Evolutionary conservation across 1,284 basidiomycete genomes (phyloP).

Genomic region (Fomitopsis palustris): DNA sequence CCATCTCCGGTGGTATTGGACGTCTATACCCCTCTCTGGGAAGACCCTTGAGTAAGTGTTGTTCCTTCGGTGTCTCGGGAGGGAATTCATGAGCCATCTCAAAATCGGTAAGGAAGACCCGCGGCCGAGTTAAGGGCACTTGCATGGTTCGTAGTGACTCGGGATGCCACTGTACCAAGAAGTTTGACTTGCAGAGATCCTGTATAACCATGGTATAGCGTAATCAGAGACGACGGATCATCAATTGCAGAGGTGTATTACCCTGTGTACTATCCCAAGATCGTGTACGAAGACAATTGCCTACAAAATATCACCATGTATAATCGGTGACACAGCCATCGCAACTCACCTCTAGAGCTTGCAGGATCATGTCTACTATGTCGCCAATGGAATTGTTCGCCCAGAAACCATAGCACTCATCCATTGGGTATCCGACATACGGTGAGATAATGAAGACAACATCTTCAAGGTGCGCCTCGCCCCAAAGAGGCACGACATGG

Average conservation of each 20-base stretch:
- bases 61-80: background rate
- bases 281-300: background rate
- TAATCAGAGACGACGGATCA: background rate
- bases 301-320: background rate
- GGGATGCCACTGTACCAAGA: background rate
- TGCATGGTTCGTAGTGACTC: background rate
- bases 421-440: background rate
- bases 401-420: background rate
- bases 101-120: background rate
- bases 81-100: background rate
- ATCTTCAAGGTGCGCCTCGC: background rate
- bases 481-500: background rate
- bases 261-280: background rate
- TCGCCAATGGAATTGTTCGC: background rate
- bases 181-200: background rate
- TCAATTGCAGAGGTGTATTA: background rate
- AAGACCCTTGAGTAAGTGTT: background rate
- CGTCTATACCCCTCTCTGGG: background rate
- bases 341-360: background rate
- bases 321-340: background rate
- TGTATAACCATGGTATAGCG: background rate
- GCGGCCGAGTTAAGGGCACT: background rate
- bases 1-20: background rate
- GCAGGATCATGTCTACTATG: background rate
- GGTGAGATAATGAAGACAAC: background rate